Evolutionary conservation across 306 rosid species (phyloP), one percentile per base, ranked within the genome.

Genomic region (Clitoria ternatea): DNA sequence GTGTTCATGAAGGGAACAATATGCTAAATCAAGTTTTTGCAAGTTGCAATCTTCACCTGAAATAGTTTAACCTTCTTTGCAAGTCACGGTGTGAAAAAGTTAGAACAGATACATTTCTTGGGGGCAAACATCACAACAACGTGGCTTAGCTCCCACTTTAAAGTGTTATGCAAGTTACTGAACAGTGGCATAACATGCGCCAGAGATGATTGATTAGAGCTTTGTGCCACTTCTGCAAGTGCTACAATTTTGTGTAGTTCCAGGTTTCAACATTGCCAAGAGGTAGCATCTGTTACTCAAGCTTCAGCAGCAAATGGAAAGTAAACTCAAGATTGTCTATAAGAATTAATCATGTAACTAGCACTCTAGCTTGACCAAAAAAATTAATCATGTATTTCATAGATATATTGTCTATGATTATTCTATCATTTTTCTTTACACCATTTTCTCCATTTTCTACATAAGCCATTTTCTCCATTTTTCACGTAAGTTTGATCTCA

Each of bases 31-130:
- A 70, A 70, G 42, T 14, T 10, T 40, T 22, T 13, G 5, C 66
- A 67, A 60, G 54, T 60, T 29, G 61, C 61, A 60, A 15, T 59
- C 45, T 30, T 36, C 53, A 37, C 76, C 70, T 49, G 69, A 50
- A 47, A 60, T 22, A 29, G 33, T 18, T 37, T 40, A 45, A 45
- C 69, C 50, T 26, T 2, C 23, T 71, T 50, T 54, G 26, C 63
- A 47, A 78, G 39, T 5, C 62, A 78, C 27, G 10, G 9, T 18
- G 20, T 39, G 59, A 44, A 49, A 26, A 42, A 2, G 22, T 72
- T 64, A 66, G 23, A 61, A 55, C 12, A 43, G 19, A 43, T 61
- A 35, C 30, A 7, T 27, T 13, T 22, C 12, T 22, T 30, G 62
- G 45, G 8, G 9, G 24, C 26, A 24, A 19, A 5, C 65, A 55